A percentile compares a stretch with the other conserved stretches of the same genome.
Evolutionary conservation across 768 basidiomycete genomes (phyloP).

Genomic region (Termitomyces sp.): DNA sequence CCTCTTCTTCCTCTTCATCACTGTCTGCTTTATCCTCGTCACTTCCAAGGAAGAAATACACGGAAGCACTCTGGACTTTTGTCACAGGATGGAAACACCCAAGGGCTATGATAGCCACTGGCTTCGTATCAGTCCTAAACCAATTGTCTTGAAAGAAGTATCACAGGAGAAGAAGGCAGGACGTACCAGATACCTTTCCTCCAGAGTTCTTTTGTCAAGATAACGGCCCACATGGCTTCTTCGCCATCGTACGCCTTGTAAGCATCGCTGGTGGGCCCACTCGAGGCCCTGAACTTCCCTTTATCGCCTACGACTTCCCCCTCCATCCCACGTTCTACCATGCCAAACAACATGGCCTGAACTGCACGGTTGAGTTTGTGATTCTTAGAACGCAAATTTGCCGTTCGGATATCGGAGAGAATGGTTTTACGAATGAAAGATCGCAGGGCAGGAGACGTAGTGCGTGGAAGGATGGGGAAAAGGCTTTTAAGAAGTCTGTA

Average conservation of each 20-base stretch:
- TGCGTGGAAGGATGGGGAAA: conserved; percentile 95
- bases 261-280: conserved; percentile 31
- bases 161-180: background rate
- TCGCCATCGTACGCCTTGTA: conserved; percentile 47
- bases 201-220: conserved; percentile 92
- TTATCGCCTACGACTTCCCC: conserved; percentile 79
- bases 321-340: conserved; percentile 92
- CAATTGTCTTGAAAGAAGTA: background rate
- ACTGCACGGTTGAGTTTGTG: conserved; percentile 96
- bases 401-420: conserved; percentile 86
- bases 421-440: conserved; percentile 90
- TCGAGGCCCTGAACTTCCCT: conserved; percentile 54
- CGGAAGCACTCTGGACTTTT: conserved; percentile 91
- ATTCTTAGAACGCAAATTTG: conserved; percentile 84
- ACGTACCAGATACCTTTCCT: conserved; percentile 81
- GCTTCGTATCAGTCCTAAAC: conserved; percentile 79
- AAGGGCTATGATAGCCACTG: conserved; percentile 85
- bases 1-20: conserved; percentile 65
- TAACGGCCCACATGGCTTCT: conserved; percentile 97
- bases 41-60: conserved; percentile 95
- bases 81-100: conserved; percentile 91
- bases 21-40: conserved; percentile 73
- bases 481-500: conserved; percentile 79
- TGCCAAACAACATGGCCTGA: conserved; percentile 91
- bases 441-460: conserved; percentile 79